Evolutionary conservation across 108 stramenopile genomes (phyloP), one percentile per base, ranked within the genome.

Genomic region (Fragilariopsis cylindrus): DNA sequence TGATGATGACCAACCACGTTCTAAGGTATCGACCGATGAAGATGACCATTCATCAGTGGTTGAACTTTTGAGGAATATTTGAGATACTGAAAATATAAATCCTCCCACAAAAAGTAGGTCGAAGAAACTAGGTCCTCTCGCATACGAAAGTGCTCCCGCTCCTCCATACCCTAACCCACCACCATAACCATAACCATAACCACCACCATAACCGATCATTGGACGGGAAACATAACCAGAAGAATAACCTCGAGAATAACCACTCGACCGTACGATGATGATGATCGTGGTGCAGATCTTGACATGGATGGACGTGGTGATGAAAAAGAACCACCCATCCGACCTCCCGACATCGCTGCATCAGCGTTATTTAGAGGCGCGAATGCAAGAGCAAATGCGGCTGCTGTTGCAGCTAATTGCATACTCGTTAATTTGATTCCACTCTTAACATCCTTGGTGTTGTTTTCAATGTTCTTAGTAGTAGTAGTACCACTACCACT

Each of bases 291-390:
- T 45, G 75, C 64, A 64, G 74, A 76, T 44, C 56, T 70, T 58
- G 45, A 46, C 6, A 15, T 60, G 7, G 60, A 72, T 41, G 73
- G 60, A 7, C 46, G 56, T 4, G 80, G 8, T 45, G 80, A 75
- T 6, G 72, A 73, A 71, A 84, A 85, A 8, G 85, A 84, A 30
- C 90, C 90, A 9, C 90, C 90, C 82, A 91, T 89, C n/a, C 90
- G 75, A 19, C 90, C 90, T 47, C 90, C 90, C 47, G 79, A 78
- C 69, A 81, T 82, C 40, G 85, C 89, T 7, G 90, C 90, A 75
- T 77, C 79, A 54, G 89, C 83, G 12, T 76, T 13, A 3, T 55
- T 30, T 12, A 78, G 71, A 41, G 76, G 67, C 65, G 73, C 21
- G 40, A 79, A 69, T 16, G 63, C 60, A 41, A 77, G 44, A 11